A percentile compares a stretch with the other conserved stretches of the same genome.
phyloP scores from a whole-genome alignment of 345 rosid genomes.

The Barbarea vulgaris region DNA sequence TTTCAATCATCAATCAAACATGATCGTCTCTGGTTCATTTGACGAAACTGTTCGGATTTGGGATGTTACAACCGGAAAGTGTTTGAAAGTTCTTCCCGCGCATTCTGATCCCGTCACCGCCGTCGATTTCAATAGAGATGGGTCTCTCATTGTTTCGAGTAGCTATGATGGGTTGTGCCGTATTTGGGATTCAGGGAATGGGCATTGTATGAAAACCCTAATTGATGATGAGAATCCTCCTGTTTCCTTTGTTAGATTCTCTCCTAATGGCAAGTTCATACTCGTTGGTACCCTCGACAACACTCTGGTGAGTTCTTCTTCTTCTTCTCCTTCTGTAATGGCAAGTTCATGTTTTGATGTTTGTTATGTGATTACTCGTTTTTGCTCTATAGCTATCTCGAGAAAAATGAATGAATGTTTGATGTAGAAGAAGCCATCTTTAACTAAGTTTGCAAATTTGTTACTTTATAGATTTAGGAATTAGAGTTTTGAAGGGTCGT shows the following conservation, averaged over 20 bases:
- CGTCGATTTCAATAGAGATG: slow-evolving; percentile 84
- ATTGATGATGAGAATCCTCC: slow-evolving; percentile 95
- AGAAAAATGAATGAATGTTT: not conserved
- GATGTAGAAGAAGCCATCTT: not conserved
- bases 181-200: slow-evolving; percentile 90
- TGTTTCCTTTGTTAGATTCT: slow-evolving; percentile 82
- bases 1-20: slow-evolving; percentile 84
- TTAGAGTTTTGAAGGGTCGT: not conserved
- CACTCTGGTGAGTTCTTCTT: slow-evolving; percentile 59
- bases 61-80: slow-evolving; percentile 88
- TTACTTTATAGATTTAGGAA: slow-evolving; percentile 10
- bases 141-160: slow-evolving; percentile 79
- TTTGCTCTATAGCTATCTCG: not conserved
- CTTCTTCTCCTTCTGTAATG: slow-evolving; percentile 41
- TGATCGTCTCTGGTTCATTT: slow-evolving; percentile 91
- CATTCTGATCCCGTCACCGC: slow-evolving; percentile 95
- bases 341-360: slow-evolving; percentile 71
- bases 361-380: slow-evolving; percentile 12
- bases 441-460: not conserved
- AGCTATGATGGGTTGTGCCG: slow-evolving; percentile 92
- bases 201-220: slow-evolving; percentile 82
- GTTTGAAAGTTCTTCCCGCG: slow-evolving; percentile 88
- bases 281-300: slow-evolving; percentile 90
- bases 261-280: slow-evolving; percentile 90
- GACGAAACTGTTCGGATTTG: slow-evolving; percentile 94